A percentile compares a stretch with the other conserved stretches of the same genome.
Evolutionary conservation across 192 early-diverging fungal species (phyloP).

Genomic region (Rhizoclosmatium sp.): DNA sequence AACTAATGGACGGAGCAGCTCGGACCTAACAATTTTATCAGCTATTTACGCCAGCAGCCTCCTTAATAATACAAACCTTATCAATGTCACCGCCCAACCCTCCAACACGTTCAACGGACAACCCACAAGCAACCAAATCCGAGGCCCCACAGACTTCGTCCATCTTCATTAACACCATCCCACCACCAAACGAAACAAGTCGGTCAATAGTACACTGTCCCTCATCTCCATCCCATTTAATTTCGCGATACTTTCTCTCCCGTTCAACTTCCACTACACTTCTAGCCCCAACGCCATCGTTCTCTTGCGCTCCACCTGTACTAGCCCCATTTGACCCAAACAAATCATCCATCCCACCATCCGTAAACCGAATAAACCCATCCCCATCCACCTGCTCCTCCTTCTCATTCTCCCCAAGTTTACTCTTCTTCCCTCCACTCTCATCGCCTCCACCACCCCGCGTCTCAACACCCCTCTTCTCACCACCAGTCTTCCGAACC

Average conservation of each 20-base stretch:
- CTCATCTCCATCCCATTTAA: constrained; percentile 1
- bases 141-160: constrained; percentile 5
- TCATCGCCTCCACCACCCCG: neutral
- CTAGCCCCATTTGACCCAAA: neutral
- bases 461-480: neutral
- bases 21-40: neutral
- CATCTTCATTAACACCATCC: neutral
- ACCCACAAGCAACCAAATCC: neutral
- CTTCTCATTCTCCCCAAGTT: neutral
- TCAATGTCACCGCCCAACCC: neutral
- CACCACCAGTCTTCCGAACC: neutral
- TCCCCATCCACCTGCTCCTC: neutral
- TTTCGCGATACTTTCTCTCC: neutral
- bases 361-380: constrained; percentile 15
- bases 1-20: neutral
- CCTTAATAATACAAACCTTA: neutral
- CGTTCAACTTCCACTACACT: constrained; percentile 2
- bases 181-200: neutral
- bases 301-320: neutral
- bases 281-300: neutral
- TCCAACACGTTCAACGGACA: neutral
- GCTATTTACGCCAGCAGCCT: neutral
- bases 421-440: neutral
- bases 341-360: neutral
- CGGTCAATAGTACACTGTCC: neutral